Conservation (phyloP, 495 filamentous ascomycete species). For the Annulohypoxylon stygium region DNA sequence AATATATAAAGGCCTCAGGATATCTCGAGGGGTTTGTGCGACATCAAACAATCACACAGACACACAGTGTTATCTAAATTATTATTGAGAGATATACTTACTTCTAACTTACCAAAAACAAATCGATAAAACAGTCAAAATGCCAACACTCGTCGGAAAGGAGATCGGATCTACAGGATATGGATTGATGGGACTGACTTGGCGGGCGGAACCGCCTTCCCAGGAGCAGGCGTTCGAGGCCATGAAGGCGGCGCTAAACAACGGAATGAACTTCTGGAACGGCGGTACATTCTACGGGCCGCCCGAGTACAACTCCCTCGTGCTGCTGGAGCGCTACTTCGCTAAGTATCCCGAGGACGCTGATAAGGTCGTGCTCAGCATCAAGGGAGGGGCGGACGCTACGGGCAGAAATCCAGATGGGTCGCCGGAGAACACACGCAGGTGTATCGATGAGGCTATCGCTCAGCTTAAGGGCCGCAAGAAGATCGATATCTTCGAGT, state of each 20-base stretch:
- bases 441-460: conserved; percentile 76
- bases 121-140: conserved; percentile 42
- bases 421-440: conserved; percentile 71
- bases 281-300: conserved; percentile 85
- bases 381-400: conserved; percentile 70
- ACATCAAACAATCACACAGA: not conserved
- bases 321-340: conserved; percentile 75
- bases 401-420: conserved; percentile 63
- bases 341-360: conserved; percentile 75
- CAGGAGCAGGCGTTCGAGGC: conserved; percentile 75
- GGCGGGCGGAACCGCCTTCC: conserved; percentile 70
- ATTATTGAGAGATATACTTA: not conserved
- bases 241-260: conserved; percentile 73
- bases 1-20: not conserved
- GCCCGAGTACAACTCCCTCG: conserved; percentile 74
- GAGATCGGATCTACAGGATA: conserved; percentile 68
- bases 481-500: conserved; percentile 85
- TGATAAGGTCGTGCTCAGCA: conserved; percentile 71
- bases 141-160: conserved; percentile 65
- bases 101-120: not conserved
- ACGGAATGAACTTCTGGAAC: conserved; percentile 82
- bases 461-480: conserved; percentile 77
- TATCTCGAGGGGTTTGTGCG: not conserved
- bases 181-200: conserved; percentile 80
- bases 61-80: not conserved